Percentiles rank a stretch among this genome's conserved stretches.
Evolutionary conservation across 352 stramenopile genomes (phyloP).

Genomic region (Pythium scleroteichum): DNA sequence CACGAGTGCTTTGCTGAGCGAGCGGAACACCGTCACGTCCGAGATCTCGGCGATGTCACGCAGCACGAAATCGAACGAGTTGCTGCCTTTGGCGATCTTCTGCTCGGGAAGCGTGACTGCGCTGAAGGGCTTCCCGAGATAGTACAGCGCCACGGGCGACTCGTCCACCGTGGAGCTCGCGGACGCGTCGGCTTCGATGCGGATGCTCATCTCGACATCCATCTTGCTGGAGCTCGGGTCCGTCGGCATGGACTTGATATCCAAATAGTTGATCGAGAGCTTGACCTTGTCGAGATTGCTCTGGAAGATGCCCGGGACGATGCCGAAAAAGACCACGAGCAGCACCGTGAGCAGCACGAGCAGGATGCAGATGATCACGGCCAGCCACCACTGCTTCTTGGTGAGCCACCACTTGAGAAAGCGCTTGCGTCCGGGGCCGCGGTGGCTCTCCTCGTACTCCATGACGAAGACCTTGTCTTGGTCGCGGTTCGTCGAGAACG

Average conservation of each 20-base stretch:
- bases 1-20: constrained; percentile 20
- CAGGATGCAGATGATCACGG: constrained; percentile 2
- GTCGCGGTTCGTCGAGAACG: background rate
- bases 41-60: constrained; percentile 14
- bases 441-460: constrained; percentile 1
- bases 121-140: constrained; percentile 18
- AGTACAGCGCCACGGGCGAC: constrained; percentile 11
- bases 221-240: constrained; percentile 8
- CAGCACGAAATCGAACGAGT: constrained; percentile 21
- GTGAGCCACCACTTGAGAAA: constrained; percentile 22
- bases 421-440: constrained; percentile 1
- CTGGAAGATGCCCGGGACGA: constrained; percentile 18
- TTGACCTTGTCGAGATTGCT: constrained; percentile 21
- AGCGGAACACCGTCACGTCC: constrained; percentile 12
- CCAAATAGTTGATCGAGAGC: constrained; percentile 25
- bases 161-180: constrained; percentile 12
- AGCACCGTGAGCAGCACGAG: constrained; percentile 4
- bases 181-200: constrained; percentile 11
- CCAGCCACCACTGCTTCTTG: constrained; percentile 15
- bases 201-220: constrained; percentile 26
- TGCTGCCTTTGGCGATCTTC: constrained; percentile 6
- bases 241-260: constrained; percentile 19
- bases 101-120: constrained; percentile 6
- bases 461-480: constrained; percentile 14
- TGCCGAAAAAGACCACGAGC: constrained; percentile 17